Percentiles rank a stretch among this genome's conserved stretches.
These are phyloP conservation scores for Aspergillus japonicus DNA, from an alignment of 2,329 filamentous ascomycete genomes.

Conservation along the genomic window DNA sequence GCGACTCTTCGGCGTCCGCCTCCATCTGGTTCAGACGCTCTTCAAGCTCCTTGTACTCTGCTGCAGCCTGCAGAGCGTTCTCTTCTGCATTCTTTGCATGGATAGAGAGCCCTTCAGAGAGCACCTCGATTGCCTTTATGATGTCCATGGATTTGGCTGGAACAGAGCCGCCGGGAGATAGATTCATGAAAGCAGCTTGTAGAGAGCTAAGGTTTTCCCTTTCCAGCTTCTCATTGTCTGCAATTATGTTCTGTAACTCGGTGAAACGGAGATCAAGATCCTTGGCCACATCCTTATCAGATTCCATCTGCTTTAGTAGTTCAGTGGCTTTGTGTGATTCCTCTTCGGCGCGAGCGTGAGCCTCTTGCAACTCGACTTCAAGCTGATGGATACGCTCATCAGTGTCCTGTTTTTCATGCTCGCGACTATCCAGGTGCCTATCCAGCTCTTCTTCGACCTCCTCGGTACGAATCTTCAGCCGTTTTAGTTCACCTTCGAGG, in stretches of 20 bases:
- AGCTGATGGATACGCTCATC: constrained; percentile 68
- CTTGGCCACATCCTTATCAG: constrained; percentile 52
- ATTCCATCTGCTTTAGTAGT: constrained; percentile 59
- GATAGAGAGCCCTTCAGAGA: constrained; percentile 59
- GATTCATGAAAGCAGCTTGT: constrained; percentile 58
- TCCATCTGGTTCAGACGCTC: constrained; percentile 57
- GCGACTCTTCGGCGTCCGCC: constrained; percentile 55
- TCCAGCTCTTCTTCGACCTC: constrained; percentile 92
- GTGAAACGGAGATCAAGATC: constrained; percentile 42
- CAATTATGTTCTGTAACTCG: constrained; percentile 52
- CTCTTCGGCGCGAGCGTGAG: constrained; percentile 49
- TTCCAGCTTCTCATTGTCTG: constrained; percentile 52
- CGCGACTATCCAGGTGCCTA: constrained; percentile 74
- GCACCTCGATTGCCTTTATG: constrained; percentile 59
- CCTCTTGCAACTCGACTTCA: constrained; percentile 67
- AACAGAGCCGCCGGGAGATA: constrained; percentile 54
- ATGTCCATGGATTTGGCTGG: constrained; percentile 60
- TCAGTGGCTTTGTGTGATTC: constrained; percentile 40
- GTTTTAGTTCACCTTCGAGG: constrained; percentile 75
- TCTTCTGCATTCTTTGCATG: constrained; percentile 61
- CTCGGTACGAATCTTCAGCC: constrained; percentile 73
- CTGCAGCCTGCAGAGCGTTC: constrained; percentile 58
- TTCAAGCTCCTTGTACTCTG: constrained; percentile 63
- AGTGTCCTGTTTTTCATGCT: constrained; percentile 72
- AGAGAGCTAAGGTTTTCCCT: constrained; percentile 56